These are phyloP conservation scores for Neurospora terricola DNA, from an alignment of 495 filamentous ascomycete species.

Conservation along the genomic window DNA sequence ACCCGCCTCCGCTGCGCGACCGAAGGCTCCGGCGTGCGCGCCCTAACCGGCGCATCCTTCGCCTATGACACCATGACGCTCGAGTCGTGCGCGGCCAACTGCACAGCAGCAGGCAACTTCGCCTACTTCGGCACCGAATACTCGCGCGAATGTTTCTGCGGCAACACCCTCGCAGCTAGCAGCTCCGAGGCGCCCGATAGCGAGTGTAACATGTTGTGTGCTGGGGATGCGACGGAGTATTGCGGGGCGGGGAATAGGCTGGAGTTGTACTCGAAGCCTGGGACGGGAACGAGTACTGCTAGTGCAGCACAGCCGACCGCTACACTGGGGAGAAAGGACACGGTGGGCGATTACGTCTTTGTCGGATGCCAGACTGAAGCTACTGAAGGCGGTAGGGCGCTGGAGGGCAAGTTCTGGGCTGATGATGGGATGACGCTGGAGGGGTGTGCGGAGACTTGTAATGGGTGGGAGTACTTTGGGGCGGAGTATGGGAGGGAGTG, in stretches of 20 bases:
- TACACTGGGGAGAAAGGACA: slow-evolving; percentile 21
- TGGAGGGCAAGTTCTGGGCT: slow-evolving; percentile 11
- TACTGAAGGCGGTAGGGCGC: slow-evolving; percentile 17
- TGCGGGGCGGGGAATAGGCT: slow-evolving; percentile 37
- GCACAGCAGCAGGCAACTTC: slow-evolving; percentile 25
- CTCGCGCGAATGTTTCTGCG: slow-evolving; percentile 43
- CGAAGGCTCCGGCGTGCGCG: slow-evolving; percentile 32
- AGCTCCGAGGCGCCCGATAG: slow-evolving; percentile 27
- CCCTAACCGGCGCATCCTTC: slow-evolving; percentile 25
- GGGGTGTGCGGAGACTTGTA: slow-evolving; percentile 29
- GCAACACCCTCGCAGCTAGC: slow-evolving; percentile 30
- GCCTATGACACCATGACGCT: slow-evolving; percentile 42
- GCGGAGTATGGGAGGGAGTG: slow-evolving; percentile 33
- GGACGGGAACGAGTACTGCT: slow-evolving; percentile 19
- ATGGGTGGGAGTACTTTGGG: slow-evolving; percentile 30
- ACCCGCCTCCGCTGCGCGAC: slow-evolving; percentile 35
- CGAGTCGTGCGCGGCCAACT: slow-evolving; percentile 37
- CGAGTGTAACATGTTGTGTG: slow-evolving; percentile 44
- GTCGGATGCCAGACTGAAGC: slow-evolving; percentile 39
- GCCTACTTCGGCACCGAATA: slow-evolving; percentile 41
- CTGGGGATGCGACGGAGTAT: slow-evolving; percentile 32
- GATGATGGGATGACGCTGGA: slow-evolving; percentile 34
- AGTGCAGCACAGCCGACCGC: slow-evolving; percentile 23
- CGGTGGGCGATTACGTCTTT: slow-evolving; percentile 26
- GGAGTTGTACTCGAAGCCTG: slow-evolving; percentile 36